Evolutionary conservation across 179 eudicot genomes (phyloP).

Genomic region (Gypsophila paniculata): DNA sequence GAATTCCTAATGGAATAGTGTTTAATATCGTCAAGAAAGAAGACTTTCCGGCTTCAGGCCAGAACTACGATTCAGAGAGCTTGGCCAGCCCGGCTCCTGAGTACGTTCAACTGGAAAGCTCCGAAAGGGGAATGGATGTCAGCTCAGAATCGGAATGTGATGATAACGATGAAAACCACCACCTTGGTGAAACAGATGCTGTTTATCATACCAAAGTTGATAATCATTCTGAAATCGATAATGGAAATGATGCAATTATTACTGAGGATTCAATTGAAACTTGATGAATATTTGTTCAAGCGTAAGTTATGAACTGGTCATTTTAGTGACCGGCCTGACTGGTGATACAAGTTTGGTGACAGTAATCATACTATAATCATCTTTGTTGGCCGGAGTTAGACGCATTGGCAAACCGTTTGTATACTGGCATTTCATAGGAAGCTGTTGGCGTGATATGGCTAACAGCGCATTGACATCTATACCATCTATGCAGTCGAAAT

Average conservation of each 20-base stretch:
- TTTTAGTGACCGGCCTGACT: too few relatives aligned
- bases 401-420: too few relatives aligned
- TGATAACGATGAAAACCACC: constrained; percentile 31
- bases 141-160: constrained; percentile 56
- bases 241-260: neutral
- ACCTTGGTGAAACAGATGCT: neutral
- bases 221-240: constrained; percentile 1
- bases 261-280: constrained; percentile 15
- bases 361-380: neutral
- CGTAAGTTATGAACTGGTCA: neutral
- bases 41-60: constrained; percentile 37
- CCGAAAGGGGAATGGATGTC: constrained; percentile 52
- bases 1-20: constrained; percentile 58
- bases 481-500: neutral
- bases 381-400: too few relatives aligned
- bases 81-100: constrained; percentile 50
- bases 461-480: neutral
- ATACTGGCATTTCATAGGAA: too few relatives aligned
- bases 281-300: neutral
- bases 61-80: constrained; percentile 54
- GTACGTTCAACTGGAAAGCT: constrained; percentile 60
- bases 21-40: constrained; percentile 70
- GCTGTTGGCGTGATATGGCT: too few relatives aligned
- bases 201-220: neutral
- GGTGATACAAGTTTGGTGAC: neutral